Evolutionary conservation across 2,329 filamentous ascomycete genomes (phyloP), one percentile per base, ranked within the genome.

Genomic region (Chalara sp.): DNA sequence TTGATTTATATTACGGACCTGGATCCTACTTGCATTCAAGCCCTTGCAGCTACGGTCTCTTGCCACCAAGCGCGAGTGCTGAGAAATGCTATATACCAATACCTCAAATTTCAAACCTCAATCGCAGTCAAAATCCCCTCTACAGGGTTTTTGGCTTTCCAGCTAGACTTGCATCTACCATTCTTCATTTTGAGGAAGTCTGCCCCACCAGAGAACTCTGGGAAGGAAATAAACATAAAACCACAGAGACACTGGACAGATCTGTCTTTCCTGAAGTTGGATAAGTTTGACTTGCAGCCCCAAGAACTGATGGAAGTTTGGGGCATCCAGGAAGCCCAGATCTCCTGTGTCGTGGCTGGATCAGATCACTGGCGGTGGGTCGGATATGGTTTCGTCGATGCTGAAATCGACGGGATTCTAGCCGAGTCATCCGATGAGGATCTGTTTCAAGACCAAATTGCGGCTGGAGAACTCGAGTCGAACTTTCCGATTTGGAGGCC

Each of bases 311-410:
- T 31, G 12, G 46, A 48, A 31, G 39, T 48, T 48, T 48, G 46
- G 46, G 13, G 46, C 3, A 48, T 48, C 6, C 46, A 48, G 39
- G 46, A 41, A 6, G 46, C 46, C 21, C 46, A 48, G 13, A 48
- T 48, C 35, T 48, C 46, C 1, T 48, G 13, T 42, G 37, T 43
- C 10, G 39, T 48, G 10, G 31, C 39, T 32, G 46, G 46, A 48
- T 40, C 35, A 2, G 46, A 48, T 37, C 6, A 48, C 30, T 48
- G 46, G 46, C 13, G 46, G 28, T 48, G 46, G 46, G 37, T 32
- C 10, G 46, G 35, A 43, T 48, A 48, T 48, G 46, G 37, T 43
- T 48, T 48, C 46, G 46, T 48, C 33, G 46, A 48, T 29, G 12
- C 35, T 42, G 46, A 48, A 11, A 21, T 48, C 13, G 46, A 48